Conservation (phyloP, 352 stramenopile genomes). For the Globisporangium nunn region DNA sequence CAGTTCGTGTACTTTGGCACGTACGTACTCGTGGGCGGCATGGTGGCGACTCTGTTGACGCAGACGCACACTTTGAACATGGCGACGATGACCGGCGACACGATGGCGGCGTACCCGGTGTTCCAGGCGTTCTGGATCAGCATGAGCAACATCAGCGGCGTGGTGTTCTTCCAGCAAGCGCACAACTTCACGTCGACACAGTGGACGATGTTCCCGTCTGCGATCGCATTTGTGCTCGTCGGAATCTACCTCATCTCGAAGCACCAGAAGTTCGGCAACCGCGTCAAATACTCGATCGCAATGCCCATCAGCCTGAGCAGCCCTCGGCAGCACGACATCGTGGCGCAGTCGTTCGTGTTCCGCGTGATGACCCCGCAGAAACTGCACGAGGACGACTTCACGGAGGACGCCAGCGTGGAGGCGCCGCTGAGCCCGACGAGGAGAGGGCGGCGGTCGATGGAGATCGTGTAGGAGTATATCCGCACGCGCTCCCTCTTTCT, state of each 20-base stretch:
- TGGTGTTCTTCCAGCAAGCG: conserved; percentile 85
- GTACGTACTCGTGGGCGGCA: conserved; percentile 69
- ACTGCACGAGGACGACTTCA: conserved; percentile 52
- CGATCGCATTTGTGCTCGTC: conserved; percentile 60
- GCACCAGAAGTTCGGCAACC: conserved; percentile 86
- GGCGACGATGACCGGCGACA: conserved; percentile 81
- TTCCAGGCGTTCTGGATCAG: conserved; percentile 88
- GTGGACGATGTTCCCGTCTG: conserved; percentile 78
- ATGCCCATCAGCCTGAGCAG: conserved; percentile 86
- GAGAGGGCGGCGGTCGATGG: conserved; percentile 20
- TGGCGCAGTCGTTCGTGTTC: conserved; percentile 86
- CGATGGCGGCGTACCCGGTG: conserved; percentile 80
- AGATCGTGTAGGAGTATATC: conserved; percentile 33
- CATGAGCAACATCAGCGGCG: conserved; percentile 83
- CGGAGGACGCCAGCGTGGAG: conserved; percentile 24
- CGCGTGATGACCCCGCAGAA: conserved; percentile 76
- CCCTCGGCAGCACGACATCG: conserved; percentile 79
- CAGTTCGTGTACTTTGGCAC: conserved; percentile 83
- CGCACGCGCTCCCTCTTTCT: background rate
- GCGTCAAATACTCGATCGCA: conserved; percentile 84
- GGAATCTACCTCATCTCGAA: conserved; percentile 81
- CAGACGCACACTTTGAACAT: conserved; percentile 85
- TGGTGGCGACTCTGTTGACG: conserved; percentile 67
- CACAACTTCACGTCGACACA: conserved; percentile 75
- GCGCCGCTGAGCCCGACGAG: conserved; percentile 16